Conservation (phyloP, 2,329 filamentous ascomycete genomes). For the Colletotrichum liaoningense region DNA sequence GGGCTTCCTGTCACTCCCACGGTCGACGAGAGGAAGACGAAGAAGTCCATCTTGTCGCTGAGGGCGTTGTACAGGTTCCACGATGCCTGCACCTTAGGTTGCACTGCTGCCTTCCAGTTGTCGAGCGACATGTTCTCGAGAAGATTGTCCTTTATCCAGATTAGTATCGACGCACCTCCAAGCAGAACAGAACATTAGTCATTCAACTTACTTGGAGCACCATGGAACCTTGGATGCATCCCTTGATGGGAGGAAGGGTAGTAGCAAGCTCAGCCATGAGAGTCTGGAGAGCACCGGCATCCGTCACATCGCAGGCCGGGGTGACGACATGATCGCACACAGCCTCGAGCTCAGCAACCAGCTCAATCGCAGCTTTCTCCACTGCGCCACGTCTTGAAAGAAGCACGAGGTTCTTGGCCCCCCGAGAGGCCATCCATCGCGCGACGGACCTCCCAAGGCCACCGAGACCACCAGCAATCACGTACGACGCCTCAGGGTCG, state of each 20-base stretch:
- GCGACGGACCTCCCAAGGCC: conserved; percentile 40
- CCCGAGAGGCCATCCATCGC: conserved; percentile 41
- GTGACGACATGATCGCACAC: conserved; percentile 26
- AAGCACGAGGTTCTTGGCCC: conserved; percentile 44
- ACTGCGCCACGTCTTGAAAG: conserved; percentile 42
- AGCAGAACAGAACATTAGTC: too few species aligned
- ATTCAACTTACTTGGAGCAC: conserved; percentile 36
- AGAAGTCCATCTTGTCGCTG: conserved; percentile 45
- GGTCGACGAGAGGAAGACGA: conserved; percentile 48
- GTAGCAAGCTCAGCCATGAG: not conserved
- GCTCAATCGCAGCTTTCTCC: conserved; percentile 28
- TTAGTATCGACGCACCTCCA: not conserved
- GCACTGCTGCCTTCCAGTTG: conserved; percentile 33
- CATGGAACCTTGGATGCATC: conserved; percentile 37
- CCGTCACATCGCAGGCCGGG: conserved; percentile 37
- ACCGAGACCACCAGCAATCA: conserved; percentile 39
- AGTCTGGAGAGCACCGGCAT: conserved; percentile 12
- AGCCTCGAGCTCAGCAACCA: conserved; percentile 36
- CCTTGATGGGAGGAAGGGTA: conserved; percentile 32
- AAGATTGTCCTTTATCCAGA: conserved; percentile 26
- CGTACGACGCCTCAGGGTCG: conserved; percentile 26
- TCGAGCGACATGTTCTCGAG: conserved; percentile 35
- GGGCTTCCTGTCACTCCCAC: conserved; percentile 42
- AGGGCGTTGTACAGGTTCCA: conserved; percentile 46
- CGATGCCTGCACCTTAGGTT: conserved; percentile 49